These are phyloP conservation scores for Spathaspora girioi DNA, from an alignment of 805 yeast genomes.

Conservation along the genomic window DNA sequence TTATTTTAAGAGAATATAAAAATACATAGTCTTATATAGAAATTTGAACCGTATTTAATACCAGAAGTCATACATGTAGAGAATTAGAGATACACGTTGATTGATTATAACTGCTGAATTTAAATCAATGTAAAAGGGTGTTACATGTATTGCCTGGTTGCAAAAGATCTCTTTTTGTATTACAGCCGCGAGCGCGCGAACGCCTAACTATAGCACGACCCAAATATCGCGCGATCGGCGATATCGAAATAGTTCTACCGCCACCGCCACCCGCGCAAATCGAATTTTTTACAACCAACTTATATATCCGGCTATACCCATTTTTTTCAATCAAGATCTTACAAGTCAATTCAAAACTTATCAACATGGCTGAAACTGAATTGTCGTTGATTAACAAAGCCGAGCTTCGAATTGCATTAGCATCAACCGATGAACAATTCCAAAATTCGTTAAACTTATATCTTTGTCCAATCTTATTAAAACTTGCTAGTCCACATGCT, in stretches of 20 bases:
- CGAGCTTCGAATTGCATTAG: constrained; percentile 76
- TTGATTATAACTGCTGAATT: too few relatives aligned
- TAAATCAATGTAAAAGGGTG: background rate
- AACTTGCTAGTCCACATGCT: constrained; percentile 67
- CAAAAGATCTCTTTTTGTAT: background rate
- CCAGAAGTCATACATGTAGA: too few relatives aligned
- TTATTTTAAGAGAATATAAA: constrained; percentile 89
- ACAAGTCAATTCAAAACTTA: too few relatives aligned
- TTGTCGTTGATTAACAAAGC: constrained; percentile 66
- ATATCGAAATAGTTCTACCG: too few relatives aligned
- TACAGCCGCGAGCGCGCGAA: too few relatives aligned
- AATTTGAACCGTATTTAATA: background rate
- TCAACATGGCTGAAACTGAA: constrained; percentile 42
- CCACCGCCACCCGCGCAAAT: background rate
- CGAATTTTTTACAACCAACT: constrained; percentile 1
- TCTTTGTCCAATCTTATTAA: constrained; percentile 73
- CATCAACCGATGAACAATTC: constrained; percentile 63
- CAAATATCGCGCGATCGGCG: too few relatives aligned
- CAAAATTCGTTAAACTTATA: constrained; percentile 58
- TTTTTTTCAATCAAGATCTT: too few relatives aligned
- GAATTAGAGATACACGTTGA: too few relatives aligned
- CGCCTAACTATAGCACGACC: too few relatives aligned
- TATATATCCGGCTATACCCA: background rate
- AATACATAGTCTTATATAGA: constrained; percentile 17
- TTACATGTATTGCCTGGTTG: background rate